Percentiles rank a stretch among this genome's conserved stretches.
These are phyloP conservation scores for Neurospora intermedia DNA, from an alignment of 495 filamentous ascomycete species.

Conservation along the genomic window DNA sequence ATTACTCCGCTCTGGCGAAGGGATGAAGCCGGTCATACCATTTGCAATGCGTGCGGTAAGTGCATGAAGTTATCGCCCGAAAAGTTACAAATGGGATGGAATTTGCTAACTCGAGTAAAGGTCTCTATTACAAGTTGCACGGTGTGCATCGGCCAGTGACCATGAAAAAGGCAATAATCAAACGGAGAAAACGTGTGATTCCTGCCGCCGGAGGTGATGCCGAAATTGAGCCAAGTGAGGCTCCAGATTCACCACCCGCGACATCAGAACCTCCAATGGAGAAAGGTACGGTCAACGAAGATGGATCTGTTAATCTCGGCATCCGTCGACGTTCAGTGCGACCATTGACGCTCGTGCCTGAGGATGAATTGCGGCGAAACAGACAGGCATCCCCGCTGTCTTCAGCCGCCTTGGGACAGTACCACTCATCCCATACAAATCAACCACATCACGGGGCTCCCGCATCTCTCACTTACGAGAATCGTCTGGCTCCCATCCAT, in stretches of 20 bases:
- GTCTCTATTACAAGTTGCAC: conserved; percentile 95
- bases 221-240: conserved; percentile 33
- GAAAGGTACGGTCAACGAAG: conserved; percentile 40
- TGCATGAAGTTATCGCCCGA: conserved; percentile 7
- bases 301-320: conserved; percentile 50
- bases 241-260: conserved; percentile 31
- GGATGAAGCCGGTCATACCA: conserved; percentile 90
- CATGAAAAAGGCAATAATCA: conserved; percentile 97
- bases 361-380: conserved; percentile 28
- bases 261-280: conserved; percentile 28
- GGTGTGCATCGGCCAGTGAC: conserved; percentile 82
- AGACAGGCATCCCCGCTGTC: conserved; percentile 26
- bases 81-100: not conserved
- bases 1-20: conserved; percentile 94
- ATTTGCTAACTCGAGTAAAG: conserved; percentile 33
- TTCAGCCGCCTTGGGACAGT: conserved; percentile 30
- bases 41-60: conserved; percentile 97
- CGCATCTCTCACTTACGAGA: conserved; percentile 40
- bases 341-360: conserved; percentile 35
- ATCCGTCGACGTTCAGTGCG: conserved; percentile 38
- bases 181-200: conserved; percentile 89
- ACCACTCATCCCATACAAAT: conserved; percentile 29
- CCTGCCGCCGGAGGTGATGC: conserved; percentile 50
- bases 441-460: conserved; percentile 22
- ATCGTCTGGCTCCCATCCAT: conserved; percentile 43